Percentiles rank a stretch among this genome's conserved stretches.
These are phyloP conservation scores for Populus davidiana DNA, from an alignment of 345 rosid genomes.

Conservation along the genomic window DNA sequence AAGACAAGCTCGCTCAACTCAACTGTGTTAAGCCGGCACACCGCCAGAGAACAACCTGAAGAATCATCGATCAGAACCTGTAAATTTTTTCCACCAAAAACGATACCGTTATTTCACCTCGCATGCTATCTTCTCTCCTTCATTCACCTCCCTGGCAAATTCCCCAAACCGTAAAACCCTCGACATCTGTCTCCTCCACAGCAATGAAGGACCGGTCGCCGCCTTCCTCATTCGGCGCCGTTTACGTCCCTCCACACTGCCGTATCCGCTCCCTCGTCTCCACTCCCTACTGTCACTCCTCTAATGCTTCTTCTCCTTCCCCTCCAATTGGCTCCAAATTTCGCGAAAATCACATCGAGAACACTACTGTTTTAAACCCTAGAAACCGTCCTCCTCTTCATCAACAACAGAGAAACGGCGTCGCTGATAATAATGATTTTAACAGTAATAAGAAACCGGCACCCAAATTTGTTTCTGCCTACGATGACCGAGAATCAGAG, in stretches of 20 bases:
- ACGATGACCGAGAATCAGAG: constrained; percentile 28
- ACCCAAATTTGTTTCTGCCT: constrained; percentile 23
- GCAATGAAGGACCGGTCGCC: constrained; percentile 73
- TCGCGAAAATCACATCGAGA: constrained; percentile 10
- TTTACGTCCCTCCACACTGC: constrained; percentile 78
- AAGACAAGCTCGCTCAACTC: no score
- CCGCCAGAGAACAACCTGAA: no score
- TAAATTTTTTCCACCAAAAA: background rate
- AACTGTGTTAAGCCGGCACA: no score
- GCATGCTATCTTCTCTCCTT: constrained; percentile 34
- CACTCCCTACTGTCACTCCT: constrained; percentile 25
- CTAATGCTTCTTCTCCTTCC: constrained; percentile 19
- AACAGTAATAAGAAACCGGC: background rate
- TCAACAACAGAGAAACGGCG: constrained; percentile 7
- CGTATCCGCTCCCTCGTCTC: constrained; percentile 53
- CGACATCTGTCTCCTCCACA: constrained; percentile 7
- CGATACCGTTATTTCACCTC: background rate
- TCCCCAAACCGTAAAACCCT: constrained; percentile 28
- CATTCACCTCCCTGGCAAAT: constrained; percentile 11
- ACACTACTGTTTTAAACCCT: constrained; percentile 18
- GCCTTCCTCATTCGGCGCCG: constrained; percentile 49
- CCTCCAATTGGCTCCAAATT: constrained; percentile 21
- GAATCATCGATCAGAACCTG: background rate
- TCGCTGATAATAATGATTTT: background rate
- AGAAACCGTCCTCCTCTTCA: constrained; percentile 21